These are phyloP conservation scores for Globisporangium takayamanum DNA, from an alignment of 352 stramenopile genomes.

Conservation along the genomic window DNA sequence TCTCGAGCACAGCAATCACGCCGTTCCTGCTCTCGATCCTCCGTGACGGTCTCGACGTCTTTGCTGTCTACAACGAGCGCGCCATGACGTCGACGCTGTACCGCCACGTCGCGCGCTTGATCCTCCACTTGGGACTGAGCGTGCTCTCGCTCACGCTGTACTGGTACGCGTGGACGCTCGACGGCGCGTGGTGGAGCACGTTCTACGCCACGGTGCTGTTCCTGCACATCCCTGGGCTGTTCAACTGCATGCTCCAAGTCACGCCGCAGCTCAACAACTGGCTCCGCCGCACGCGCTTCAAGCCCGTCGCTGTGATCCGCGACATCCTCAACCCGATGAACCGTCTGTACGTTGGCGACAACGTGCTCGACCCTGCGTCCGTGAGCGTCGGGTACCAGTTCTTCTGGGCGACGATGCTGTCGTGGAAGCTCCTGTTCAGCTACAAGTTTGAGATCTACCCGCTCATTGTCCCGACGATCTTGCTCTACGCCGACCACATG, in stretches of 20 bases:
- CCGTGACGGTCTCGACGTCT: constrained; percentile 91
- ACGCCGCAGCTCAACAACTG: constrained; percentile 75
- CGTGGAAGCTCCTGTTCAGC: constrained; percentile 97
- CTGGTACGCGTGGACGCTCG: constrained; percentile 72
- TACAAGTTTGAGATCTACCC: constrained; percentile 98
- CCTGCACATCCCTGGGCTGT: constrained; percentile 61
- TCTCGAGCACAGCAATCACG: constrained; percentile 91
- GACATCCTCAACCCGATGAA: constrained; percentile 94
- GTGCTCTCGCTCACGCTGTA: constrained; percentile 69
- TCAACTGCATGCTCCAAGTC: constrained; percentile 76
- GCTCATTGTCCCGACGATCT: constrained; percentile 92
- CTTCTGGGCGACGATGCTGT: constrained; percentile 93
- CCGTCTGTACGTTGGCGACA: constrained; percentile 95
- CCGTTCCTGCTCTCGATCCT: constrained; percentile 84
- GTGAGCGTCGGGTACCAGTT: constrained; percentile 90
- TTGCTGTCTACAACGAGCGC: constrained; percentile 62
- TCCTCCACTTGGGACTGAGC: constrained; percentile 56
- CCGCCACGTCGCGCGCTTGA: constrained; percentile 83
- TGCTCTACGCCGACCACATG: constrained; percentile 96
- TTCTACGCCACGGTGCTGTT: constrained; percentile 53
- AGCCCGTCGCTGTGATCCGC: constrained; percentile 56
- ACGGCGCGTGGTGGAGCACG: constrained; percentile 46
- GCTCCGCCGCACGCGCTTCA: constrained; percentile 63
- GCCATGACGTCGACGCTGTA: constrained; percentile 50
- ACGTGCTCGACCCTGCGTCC: constrained; percentile 91